Conservation (phyloP, 2,329 filamentous ascomycete genomes). For the Diaporthe destruens region DNA sequence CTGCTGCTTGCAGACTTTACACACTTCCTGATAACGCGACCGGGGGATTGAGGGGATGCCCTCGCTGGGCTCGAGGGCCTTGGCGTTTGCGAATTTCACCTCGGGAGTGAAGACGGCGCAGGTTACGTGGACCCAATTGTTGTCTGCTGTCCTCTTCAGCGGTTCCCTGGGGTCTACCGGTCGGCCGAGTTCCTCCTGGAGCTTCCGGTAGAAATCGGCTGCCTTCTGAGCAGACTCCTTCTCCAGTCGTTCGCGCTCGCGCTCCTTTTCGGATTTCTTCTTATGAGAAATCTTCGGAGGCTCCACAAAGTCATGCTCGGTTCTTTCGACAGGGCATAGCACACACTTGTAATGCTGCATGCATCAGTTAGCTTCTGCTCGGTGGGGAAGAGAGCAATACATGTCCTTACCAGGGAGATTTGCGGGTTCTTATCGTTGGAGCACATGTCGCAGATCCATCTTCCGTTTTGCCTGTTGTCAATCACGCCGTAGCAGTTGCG, state of each 20-base stretch:
- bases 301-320: slow-evolving; percentile 86
- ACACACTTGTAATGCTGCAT: slow-evolving; percentile 88
- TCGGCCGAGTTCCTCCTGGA: slow-evolving; percentile 86
- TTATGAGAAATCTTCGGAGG: slow-evolving; percentile 85
- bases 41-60: slow-evolving; percentile 87
- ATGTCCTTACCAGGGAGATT: slow-evolving; percentile 83
- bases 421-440: slow-evolving; percentile 92
- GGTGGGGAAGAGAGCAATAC: background rate
- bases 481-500: slow-evolving; percentile 90
- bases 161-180: slow-evolving; percentile 89
- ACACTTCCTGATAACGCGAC: slow-evolving; percentile 79
- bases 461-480: slow-evolving; percentile 75
- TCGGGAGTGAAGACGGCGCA: slow-evolving; percentile 94
- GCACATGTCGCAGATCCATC: slow-evolving; percentile 98
- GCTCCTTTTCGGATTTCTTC: slow-evolving; percentile 89
- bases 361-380: slow-evolving; percentile 26
- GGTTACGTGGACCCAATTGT: slow-evolving; percentile 97
- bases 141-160: slow-evolving; percentile 92
- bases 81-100: slow-evolving; percentile 90
- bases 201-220: slow-evolving; percentile 84
- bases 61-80: slow-evolving; percentile 86
- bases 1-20: slow-evolving; percentile 84
- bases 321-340: slow-evolving; percentile 86
- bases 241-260: slow-evolving; percentile 88
- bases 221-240: slow-evolving; percentile 85